Evolutionary conservation across 2,329 filamentous ascomycete genomes (phyloP).

Genomic region (Dactylellina haptotyla): DNA sequence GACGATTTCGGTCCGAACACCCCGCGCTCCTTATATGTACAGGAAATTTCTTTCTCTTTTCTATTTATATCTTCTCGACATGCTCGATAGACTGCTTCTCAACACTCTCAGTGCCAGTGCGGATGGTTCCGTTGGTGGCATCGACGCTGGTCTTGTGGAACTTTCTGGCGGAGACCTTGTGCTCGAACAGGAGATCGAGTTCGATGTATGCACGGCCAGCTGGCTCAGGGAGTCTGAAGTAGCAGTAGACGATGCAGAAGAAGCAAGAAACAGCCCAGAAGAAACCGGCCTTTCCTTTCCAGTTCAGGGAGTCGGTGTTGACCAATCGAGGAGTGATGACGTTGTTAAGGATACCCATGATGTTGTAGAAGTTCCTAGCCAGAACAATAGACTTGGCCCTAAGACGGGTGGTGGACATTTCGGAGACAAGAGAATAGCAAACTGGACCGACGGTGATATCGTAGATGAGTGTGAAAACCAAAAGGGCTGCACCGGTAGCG

Average conservation of each 20-base stretch:
- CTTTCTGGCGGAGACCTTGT: constrained; percentile 61
- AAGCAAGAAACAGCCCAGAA: constrained; percentile 77
- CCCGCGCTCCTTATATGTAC: neutral
- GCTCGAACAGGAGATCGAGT: constrained; percentile 72
- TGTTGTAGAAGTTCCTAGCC: constrained; percentile 66
- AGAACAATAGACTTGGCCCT: constrained; percentile 69
- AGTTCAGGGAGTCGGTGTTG: constrained; percentile 53
- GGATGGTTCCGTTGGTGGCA: constrained; percentile 49
- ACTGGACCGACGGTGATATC: constrained; percentile 68
- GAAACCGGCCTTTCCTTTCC: constrained; percentile 65
- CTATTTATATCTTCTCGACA: constrained; percentile 22
- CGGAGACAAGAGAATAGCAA: constrained; percentile 67
- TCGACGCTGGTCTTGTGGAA: constrained; percentile 61
- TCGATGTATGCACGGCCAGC: constrained; percentile 83
- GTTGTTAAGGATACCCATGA: constrained; percentile 64
- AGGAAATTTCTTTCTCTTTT: constrained; percentile 33
- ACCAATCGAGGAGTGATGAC: constrained; percentile 38
- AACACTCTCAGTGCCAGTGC: neutral
- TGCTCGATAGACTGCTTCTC: neutral
- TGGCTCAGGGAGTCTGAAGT: constrained; percentile 80
- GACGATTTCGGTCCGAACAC: too few relatives aligned
- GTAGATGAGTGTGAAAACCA: constrained; percentile 66
- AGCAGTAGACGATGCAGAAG: constrained; percentile 81
- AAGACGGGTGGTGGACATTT: constrained; percentile 68
- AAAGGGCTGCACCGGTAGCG: constrained; percentile 23